These are phyloP conservation scores for Taphrina sp. DNA, from an alignment of 1,139 yeast species.

Conservation along the genomic window DNA sequence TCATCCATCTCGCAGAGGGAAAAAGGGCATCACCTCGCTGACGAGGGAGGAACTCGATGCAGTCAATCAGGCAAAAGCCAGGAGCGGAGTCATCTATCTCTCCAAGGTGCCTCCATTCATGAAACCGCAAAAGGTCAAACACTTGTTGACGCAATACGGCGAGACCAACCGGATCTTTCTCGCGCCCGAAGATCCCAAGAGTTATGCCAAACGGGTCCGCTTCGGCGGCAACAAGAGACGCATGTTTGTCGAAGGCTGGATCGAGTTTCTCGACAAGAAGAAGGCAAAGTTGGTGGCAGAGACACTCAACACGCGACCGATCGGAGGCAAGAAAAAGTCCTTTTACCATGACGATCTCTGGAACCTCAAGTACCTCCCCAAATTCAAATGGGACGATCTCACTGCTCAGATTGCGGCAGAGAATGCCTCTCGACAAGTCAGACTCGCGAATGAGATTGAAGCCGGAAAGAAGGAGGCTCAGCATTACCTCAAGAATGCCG, in stretches of 20 bases:
- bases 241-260: slow-evolving; percentile 95
- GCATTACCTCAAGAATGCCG: slow-evolving; percentile 77
- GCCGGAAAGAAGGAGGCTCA: slow-evolving; percentile 87
- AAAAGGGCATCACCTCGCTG: slow-evolving; percentile 40
- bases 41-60: slow-evolving; percentile 43
- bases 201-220: slow-evolving; percentile 66
- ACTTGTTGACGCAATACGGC: slow-evolving; percentile 77
- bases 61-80: slow-evolving; percentile 49
- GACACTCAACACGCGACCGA: slow-evolving; percentile 79
- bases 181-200: slow-evolving; percentile 75
- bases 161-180: slow-evolving; percentile 78
- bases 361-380: slow-evolving; percentile 82
- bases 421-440: slow-evolving; percentile 82
- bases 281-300: slow-evolving; percentile 87
- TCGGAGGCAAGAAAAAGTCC: slow-evolving; percentile 92
- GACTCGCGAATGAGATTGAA: slow-evolving; percentile 79
- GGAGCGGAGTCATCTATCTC: slow-evolving; percentile 86
- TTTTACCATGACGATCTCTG: slow-evolving; percentile 92
- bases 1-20: slow-evolving; percentile 9
- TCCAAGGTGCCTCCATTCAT: slow-evolving; percentile 93
- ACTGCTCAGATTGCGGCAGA: slow-evolving; percentile 92
- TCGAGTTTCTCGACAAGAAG: slow-evolving; percentile 76
- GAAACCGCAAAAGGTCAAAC: slow-evolving; percentile 90
- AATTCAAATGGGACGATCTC: slow-evolving; percentile 92
- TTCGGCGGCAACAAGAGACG: slow-evolving; percentile 93